Evolutionary conservation across 148 eudicot genomes (phyloP).

Genomic region (Rhododendron vialii): DNA sequence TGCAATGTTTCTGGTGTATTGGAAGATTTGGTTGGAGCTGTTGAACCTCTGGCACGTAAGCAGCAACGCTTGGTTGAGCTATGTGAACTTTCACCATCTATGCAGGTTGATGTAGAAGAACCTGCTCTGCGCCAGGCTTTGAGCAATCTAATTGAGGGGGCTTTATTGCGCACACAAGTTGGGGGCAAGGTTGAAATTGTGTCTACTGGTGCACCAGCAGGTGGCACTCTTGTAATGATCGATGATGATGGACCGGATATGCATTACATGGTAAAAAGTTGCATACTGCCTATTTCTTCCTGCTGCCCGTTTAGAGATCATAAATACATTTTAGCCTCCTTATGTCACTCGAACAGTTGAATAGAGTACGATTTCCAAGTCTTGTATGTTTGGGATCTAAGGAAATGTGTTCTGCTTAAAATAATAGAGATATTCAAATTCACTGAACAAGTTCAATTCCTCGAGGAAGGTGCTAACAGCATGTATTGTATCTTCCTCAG

Average conservation of each 20-base stretch:
- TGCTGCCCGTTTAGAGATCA: neutral
- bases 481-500: neutral
- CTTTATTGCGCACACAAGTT: conserved; percentile 68
- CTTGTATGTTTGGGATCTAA: neutral
- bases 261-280: conserved; percentile 78
- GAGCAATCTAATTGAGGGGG: conserved; percentile 93
- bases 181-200: conserved; percentile 81
- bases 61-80: conserved; percentile 65
- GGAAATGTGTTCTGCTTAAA: neutral
- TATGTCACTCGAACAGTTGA: neutral
- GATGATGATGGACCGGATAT: conserved; percentile 98
- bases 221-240: conserved; percentile 81
- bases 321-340: neutral
- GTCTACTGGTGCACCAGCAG: conserved; percentile 85
- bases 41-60: conserved; percentile 72
- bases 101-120: conserved; percentile 76
- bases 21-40: conserved; percentile 77
- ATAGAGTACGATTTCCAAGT: neutral
- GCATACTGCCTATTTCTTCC: neutral
- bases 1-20: conserved; percentile 81
- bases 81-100: conserved; percentile 37
- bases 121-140: conserved; percentile 89
- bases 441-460: neutral
- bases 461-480: neutral
- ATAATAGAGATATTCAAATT: neutral